Percentiles rank a stretch among this genome's conserved stretches.
These are phyloP conservation scores for Thraustochytrium sp. DNA, from an alignment of 352 stramenopile genomes.

Conservation along the genomic window DNA sequence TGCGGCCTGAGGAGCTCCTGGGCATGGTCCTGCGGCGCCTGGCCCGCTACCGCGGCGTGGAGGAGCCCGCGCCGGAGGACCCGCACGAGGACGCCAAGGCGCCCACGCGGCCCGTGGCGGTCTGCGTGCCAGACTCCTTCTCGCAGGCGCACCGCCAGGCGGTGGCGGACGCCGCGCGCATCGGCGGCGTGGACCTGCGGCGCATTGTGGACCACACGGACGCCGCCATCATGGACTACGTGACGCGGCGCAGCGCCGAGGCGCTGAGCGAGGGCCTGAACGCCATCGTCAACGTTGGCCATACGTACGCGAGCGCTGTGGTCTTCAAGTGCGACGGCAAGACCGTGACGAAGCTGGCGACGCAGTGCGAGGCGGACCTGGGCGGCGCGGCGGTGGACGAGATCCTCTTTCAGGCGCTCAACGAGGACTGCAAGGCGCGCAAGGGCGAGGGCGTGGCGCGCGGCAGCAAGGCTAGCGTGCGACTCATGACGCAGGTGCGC, in stretches of 20 bases:
- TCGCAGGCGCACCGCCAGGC: background rate
- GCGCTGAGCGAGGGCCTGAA: background rate
- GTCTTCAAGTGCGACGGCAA: slow-evolving; percentile 36
- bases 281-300: slow-evolving; percentile 29
- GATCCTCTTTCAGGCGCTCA: slow-evolving; percentile 17
- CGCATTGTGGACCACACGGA: slow-evolving; percentile 18
- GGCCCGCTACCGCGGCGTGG: background rate
- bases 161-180: slow-evolving; percentile 2
- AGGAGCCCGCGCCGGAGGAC: background rate
- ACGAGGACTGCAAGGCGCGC: slow-evolving; percentile 2
- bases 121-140: slow-evolving; percentile 28
- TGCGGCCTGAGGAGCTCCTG: slow-evolving; percentile 18
- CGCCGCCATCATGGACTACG: slow-evolving; percentile 35
- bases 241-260: slow-evolving; percentile 9
- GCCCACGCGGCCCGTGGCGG: background rate
- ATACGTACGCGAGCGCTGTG: slow-evolving; percentile 13
- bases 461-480: background rate
- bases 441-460: slow-evolving; percentile 13
- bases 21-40: slow-evolving; percentile 26
- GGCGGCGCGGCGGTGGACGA: slow-evolving; percentile 4
- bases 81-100: background rate
- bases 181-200: slow-evolving; percentile 26
- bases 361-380: background rate
- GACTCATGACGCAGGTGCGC: slow-evolving; percentile 31
- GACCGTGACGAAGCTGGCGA: slow-evolving; percentile 6